Conservation (phyloP, 345 rosid species). For the Camelina hispida region DNA sequence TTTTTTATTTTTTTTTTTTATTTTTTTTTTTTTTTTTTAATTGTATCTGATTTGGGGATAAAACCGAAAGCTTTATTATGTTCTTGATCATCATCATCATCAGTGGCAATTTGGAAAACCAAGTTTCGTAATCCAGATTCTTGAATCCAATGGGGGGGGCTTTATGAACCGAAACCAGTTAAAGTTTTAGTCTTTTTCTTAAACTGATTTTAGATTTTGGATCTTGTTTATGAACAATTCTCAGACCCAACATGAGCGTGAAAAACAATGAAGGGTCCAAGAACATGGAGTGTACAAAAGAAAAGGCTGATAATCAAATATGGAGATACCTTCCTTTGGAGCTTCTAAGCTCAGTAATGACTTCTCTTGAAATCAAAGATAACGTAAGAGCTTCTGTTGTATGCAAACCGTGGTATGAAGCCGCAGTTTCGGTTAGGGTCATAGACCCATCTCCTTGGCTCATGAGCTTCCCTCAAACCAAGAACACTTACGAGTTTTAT, state of each 20-base stretch:
- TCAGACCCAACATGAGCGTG: constrained; percentile 27
- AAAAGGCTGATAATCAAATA: constrained; percentile 10
- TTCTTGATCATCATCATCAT: too few species aligned
- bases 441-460: constrained; percentile 72
- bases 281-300: constrained; percentile 18
- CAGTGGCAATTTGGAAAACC: neutral
- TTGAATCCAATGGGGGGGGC: neutral
- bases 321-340: constrained; percentile 40
- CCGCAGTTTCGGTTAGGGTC: constrained; percentile 61
- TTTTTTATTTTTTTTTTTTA: too few species aligned
- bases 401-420: constrained; percentile 68
- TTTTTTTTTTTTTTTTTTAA: too few species aligned
- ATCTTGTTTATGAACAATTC: neutral
- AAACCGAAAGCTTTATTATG: too few species aligned
- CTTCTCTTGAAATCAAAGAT: constrained; percentile 53
- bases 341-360: constrained; percentile 58
- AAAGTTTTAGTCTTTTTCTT: neutral
- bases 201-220: neutral
- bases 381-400: constrained; percentile 64
- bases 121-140: neutral
- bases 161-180: neutral
- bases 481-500: constrained; percentile 61
- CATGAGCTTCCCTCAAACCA: constrained; percentile 58
- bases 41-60: too few species aligned
- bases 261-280: constrained; percentile 8